Base-by-base conservation (phyloP, 2,329 filamentous ascomycete species). In the Phialemoniopsis sp. region DNA sequence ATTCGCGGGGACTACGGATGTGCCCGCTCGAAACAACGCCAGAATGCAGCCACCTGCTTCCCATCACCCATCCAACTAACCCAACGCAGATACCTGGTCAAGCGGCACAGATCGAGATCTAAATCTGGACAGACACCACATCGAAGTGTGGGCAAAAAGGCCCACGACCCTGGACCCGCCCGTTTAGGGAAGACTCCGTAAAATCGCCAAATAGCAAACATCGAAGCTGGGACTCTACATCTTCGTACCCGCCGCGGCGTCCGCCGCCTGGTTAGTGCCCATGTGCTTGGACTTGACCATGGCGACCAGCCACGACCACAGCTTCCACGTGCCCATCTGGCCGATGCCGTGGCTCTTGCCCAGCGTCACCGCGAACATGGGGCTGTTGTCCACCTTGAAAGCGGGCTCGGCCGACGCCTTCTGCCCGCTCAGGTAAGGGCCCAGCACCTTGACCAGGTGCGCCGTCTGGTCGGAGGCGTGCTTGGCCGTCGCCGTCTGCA, bases 321-420 rank as follows among this genome's bases (percentile, higher is more conserved):
- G 2, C 39, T 39, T 50, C 38, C 43, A 50, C 2, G 29, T 40
- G 9, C 51, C 53, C 9, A 51, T 34, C 49, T 60, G 57, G 14
- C 56, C 56, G 2, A 47, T 50, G 16, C 54, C 57, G 28, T 36
- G 43, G 8, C 42, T 50, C 37, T 45, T 46, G 10, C 57, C 57
- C 4, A 58, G 18, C 12, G 48, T 49, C 3, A 46, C 44, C 8
- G 34, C 48, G 14, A 56, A 44, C 21, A 49, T 32, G 17, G 51
- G 33, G 18, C 32, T 44, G 7, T 32, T 29, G 30, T 33, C 39
- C 4, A 47, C 48, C 30, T 44, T 45, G 41, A 50, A 54, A 28
- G 43, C 39, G 0, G 41, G 16, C 39, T 36, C 26, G 9, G 31
- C n/a, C n/a, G n/a, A n/a, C n/a, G n/a, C 21, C 37, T 38, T 35